A percentile compares a stretch with the other conserved stretches of the same genome.
phyloP scores from a whole-genome alignment of 1,139 yeast species.

The Diutina sp. region DNA sequence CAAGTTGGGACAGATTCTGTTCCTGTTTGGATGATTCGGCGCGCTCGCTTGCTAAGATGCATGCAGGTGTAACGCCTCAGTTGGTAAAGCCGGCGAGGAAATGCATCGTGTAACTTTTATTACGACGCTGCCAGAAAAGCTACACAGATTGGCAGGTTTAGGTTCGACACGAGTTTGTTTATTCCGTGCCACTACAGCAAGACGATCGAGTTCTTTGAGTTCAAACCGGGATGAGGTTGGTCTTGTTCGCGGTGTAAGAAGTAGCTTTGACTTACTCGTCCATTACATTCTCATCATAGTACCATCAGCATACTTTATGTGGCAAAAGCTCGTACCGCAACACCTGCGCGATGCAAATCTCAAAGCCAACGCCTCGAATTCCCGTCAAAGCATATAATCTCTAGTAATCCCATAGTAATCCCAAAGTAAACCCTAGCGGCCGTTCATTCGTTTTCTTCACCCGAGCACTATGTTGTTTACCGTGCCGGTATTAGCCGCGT shows the following conservation, averaged over 20 bases:
- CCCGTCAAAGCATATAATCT: not conserved
- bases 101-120: not conserved
- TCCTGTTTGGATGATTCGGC: not conserved
- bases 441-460: not conserved
- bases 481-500: not conserved
- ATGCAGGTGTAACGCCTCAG: not conserved
- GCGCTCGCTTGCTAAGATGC: not conserved
- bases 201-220: not conserved
- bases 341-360: not conserved
- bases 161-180: not conserved
- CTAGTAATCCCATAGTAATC: not conserved
- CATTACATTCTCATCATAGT: not conserved
- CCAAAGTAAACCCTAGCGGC: not conserved
- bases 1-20: not conserved
- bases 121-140: not conserved
- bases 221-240: not conserved
- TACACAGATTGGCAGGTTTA: not conserved
- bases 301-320: not conserved
- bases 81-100: not conserved
- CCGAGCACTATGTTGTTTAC: not conserved
- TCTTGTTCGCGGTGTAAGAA: too few relatives aligned
- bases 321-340: not conserved
- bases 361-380: not conserved
- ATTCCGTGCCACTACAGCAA: not conserved
- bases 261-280: too few relatives aligned